Percentiles rank a stretch among this genome's conserved stretches.
phyloP scores from a whole-genome alignment of 2,329 filamentous ascomycete genomes.

The Cryphonectria carpinicola region DNA sequence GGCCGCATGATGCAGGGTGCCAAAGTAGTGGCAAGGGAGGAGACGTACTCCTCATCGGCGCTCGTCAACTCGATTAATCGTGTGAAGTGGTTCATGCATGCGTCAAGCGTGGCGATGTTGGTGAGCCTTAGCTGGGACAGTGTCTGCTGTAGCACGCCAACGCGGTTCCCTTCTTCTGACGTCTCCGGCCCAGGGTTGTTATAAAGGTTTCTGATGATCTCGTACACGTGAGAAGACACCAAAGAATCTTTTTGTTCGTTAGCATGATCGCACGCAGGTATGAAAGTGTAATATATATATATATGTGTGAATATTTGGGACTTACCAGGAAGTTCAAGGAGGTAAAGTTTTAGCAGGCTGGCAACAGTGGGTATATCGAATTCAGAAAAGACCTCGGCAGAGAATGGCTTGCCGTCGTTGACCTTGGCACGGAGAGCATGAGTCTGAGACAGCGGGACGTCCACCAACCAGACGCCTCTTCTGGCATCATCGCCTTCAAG shows the following conservation, averaged over 20 bases:
- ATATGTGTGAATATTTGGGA: slow-evolving; percentile 24
- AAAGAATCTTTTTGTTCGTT: slow-evolving; percentile 77
- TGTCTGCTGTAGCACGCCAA: slow-evolving; percentile 93
- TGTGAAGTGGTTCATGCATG: slow-evolving; percentile 97
- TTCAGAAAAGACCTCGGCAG: slow-evolving; percentile 76
- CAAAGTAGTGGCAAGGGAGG: slow-evolving; percentile 72
- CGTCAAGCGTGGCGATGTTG: slow-evolving; percentile 98
- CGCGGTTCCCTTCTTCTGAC: slow-evolving; percentile 77
- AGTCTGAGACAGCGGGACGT: slow-evolving; percentile 82
- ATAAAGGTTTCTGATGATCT: slow-evolving; percentile 98
- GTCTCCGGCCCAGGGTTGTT: slow-evolving; percentile 64
- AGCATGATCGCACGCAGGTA: slow-evolving; percentile 30
- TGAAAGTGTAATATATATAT: not conserved
- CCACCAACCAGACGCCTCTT: slow-evolving; percentile 89
- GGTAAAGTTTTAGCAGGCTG: slow-evolving; percentile 88
- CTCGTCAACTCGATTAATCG: slow-evolving; percentile 95
- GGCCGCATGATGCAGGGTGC: slow-evolving; percentile 89
- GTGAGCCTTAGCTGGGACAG: slow-evolving; percentile 92
- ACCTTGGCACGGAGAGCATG: slow-evolving; percentile 82
- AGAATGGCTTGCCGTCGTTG: slow-evolving; percentile 84
- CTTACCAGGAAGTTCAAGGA: slow-evolving; percentile 90
- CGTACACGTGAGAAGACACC: slow-evolving; percentile 96
- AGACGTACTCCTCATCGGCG: slow-evolving; percentile 84
- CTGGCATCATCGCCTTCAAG: slow-evolving; percentile 94
- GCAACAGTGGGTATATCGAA: slow-evolving; percentile 96